Base-by-base conservation (phyloP, 768 basidiomycete species). In the Pisolithus microcarpus region DNA sequence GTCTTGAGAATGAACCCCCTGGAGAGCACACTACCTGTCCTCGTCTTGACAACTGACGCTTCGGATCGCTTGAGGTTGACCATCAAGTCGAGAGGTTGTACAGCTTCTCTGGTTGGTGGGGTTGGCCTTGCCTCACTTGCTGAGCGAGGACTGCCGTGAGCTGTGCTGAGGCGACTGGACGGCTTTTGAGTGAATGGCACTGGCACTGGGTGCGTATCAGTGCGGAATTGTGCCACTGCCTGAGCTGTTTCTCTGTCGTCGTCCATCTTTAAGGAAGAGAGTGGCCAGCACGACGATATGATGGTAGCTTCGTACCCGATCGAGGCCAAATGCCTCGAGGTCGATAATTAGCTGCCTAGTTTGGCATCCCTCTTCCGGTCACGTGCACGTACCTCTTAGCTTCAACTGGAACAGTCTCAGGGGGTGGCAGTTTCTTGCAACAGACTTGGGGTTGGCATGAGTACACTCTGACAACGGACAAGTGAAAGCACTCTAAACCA, bases 1-100 rank as follows among this genome's bases (percentile, higher is more conserved):
- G 92, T 94, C 74, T 98, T 99, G 59, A 99, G 71, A 50, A 99
- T 94, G 65, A 93, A 91, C 0, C 92, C 90, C 55, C 91, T 72
- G 4, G 87, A 84, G 6, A 95, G 72, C 31, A 95, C 91, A 58
- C 86, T 89, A 16, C 91, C 91, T 0, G 76, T 74, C 52, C 91
- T 76, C 6, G 87, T 84, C 70, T 91, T 91, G 50, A 93, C 91
- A 31, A 93, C 76, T 1, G 83, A 82, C 1, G 82, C 73, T 46
- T 78, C 84, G 28, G 85, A 84, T 19, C 80, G 80, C 53, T 82
- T 76, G 7, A 90, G 73, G 54, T 74, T 75, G 45, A 71, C 70
- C 67, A 83, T 81, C 24, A 86, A 69, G 65, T 90, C 85, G 31
- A 84, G 64, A 10, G 78, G 71, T 30, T 46, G 54, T 18, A 62